Conservation (phyloP, 192 early-diverging fungal species). For the Podila horticola region DNA sequence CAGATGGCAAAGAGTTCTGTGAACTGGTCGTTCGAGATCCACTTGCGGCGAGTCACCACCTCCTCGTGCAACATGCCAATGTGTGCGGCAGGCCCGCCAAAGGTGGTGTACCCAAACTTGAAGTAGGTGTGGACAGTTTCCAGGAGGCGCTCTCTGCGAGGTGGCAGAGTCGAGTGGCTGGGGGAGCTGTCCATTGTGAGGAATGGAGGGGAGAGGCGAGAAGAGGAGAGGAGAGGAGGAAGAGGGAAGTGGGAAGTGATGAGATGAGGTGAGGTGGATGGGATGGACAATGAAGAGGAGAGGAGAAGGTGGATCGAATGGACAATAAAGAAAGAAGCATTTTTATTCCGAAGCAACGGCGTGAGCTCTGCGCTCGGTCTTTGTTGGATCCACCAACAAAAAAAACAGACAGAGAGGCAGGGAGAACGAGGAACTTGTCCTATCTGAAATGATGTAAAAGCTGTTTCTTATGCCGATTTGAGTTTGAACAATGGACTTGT, state of each 20-base stretch:
- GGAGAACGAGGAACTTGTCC: too few species aligned
- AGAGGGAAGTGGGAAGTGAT: neutral
- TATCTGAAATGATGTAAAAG: too few species aligned
- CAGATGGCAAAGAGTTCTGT: conserved; percentile 73
- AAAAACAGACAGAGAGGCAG: too few species aligned
- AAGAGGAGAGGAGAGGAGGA: neutral
- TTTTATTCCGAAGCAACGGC: too few species aligned
- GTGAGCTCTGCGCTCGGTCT: too few species aligned
- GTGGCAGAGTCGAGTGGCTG: conserved; percentile 5
- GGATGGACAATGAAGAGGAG: neutral
- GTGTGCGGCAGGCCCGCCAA: conserved; percentile 73
- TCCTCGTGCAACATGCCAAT: conserved; percentile 65
- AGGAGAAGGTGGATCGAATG: neutral
- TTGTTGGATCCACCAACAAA: too few species aligned
- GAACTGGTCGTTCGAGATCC: conserved; percentile 66
- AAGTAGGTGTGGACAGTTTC: conserved; percentile 42
- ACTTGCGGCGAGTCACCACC: conserved; percentile 63
- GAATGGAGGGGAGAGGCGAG: neutral
- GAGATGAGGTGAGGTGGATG: neutral
- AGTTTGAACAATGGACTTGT: too few species aligned
- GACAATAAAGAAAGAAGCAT: too few species aligned
- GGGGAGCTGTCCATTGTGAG: neutral
- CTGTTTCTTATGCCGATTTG: too few species aligned
- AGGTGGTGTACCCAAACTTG: conserved; percentile 65
- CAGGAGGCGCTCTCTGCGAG: conserved; percentile 28